Base-by-base conservation (phyloP, 2,329 filamentous ascomycete species). In the Bipolaris gigantea region DNA sequence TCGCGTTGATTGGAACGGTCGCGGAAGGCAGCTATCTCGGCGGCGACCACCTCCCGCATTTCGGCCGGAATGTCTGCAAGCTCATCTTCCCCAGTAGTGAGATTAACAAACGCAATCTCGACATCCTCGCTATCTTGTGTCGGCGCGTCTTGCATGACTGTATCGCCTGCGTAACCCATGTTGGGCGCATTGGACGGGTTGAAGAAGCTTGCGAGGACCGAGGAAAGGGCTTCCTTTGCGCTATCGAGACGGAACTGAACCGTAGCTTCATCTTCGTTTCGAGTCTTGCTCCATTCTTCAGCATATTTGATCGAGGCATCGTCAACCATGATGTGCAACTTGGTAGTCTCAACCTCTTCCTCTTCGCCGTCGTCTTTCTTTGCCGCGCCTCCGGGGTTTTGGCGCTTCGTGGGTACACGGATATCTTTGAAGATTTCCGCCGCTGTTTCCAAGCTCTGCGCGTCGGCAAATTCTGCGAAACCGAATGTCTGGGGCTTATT, bases 401-500 rank as follows among this genome's bases (percentile, higher is more conserved):
- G 89, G 73, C 87, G 89, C 77, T 91, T 90, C 36, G 86, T 80
- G 27, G 94, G 94, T 44, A 97, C 85, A 70, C 91, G 82, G 59
- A 97, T 81, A 65, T 94, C 88, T 71, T 86, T 86, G 65, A 97
- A 84, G 52, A 96, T 84, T 73, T 95, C 91, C 50, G 92, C 86
- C 39, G 93, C 94, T 40, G 88, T 88, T 72, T 88, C 86, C 63
- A 99, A 81, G 61, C 92, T 93, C 74, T 96, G 90, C 21, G 88
- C 86, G 73, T 97, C 92, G 59, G 96, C 93, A 74, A 89, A 99
- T 75, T 97, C 89, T 55, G 93, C 94, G 76, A 99, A 97, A 13
- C 93, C 94, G 79, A 97, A 97, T 59, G 87, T 88, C 75, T 88
- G 87, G 51, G 87, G 86, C 76, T 93, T 94, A 61, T 89, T 85